These are phyloP conservation scores for Cylindrotheca fusiformis DNA, from an alignment of 108 stramenopile species.

Conservation along the genomic window DNA sequence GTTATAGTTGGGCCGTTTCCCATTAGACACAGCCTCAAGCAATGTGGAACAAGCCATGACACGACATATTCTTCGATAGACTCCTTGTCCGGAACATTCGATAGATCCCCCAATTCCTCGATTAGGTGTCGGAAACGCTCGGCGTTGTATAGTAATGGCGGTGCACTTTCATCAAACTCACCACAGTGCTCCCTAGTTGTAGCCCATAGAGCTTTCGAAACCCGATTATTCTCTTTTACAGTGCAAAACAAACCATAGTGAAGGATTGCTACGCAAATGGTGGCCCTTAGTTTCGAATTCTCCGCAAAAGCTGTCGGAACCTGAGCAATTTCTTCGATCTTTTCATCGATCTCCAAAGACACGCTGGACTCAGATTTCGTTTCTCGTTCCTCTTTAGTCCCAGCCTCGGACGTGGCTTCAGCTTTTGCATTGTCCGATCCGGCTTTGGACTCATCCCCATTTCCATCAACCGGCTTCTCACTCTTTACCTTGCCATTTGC, in stretches of 20 bases:
- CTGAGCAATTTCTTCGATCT: not conserved
- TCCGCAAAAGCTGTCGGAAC: conserved; percentile 36
- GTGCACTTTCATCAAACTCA: conserved; percentile 6
- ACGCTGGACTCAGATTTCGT: not conserved
- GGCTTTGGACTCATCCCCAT: not conserved
- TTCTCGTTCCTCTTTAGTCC: not conserved
- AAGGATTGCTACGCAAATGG: conserved; percentile 49
- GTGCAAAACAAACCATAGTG: conserved; percentile 49
- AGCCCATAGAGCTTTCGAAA: conserved; percentile 10
- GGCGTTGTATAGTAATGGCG: conserved; percentile 9
- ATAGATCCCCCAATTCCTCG: conserved; percentile 1
- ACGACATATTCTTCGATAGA: conserved; percentile 45
- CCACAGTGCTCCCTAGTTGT: conserved; percentile 20
- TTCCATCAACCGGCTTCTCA: not conserved
- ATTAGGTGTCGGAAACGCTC: conserved; percentile 19
- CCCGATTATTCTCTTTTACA: not conserved
- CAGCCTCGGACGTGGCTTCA: not conserved
- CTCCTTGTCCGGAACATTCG: conserved; percentile 17
- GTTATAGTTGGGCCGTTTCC: conserved; percentile 38
- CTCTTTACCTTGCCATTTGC: conserved; percentile 1
- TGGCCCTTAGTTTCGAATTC: conserved; percentile 52
- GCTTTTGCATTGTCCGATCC: not conserved
- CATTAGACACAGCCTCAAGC: conserved; percentile 61
- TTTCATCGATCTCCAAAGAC: not conserved
- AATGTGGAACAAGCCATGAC: conserved; percentile 68